phyloP scores from a whole-genome alignment of 768 basidiomycete genomes.

The Boletales sp. region DNA sequence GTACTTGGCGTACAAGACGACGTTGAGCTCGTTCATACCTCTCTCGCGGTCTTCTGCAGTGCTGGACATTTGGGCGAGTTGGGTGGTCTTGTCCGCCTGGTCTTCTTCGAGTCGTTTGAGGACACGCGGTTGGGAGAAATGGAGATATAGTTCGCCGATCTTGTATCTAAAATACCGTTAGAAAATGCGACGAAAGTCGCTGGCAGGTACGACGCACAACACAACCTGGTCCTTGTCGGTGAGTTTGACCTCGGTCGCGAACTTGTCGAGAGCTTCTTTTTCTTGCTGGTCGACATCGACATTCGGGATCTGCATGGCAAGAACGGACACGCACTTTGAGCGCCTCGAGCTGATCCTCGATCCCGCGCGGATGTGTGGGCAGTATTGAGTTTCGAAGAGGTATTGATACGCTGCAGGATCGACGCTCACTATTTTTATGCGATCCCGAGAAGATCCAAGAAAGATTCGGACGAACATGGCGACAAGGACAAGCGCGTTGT shows the following conservation, averaged over 20 bases:
- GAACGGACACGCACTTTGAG: conserved; percentile 55
- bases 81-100: conserved; percentile 52
- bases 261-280: conserved; percentile 91
- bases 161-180: conserved; percentile 57
- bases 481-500: no score
- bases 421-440: no score
- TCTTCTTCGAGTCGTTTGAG: conserved; percentile 70
- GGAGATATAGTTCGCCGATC: conserved; percentile 86
- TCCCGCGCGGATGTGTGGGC: conserved; percentile 61
- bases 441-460: no score
- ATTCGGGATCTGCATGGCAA: no score
- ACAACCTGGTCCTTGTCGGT: conserved; percentile 81
- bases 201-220: conserved; percentile 45
- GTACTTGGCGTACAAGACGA: conserved; percentile 84
- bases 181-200: no score
- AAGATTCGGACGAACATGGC: no score
- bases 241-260: conserved; percentile 82
- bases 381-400: conserved; percentile 93
- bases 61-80: conserved; percentile 47
- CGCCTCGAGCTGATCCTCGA: conserved; percentile 67
- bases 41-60: conserved; percentile 66
- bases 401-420: conserved; percentile 84
- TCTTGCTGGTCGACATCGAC: conserved; percentile 58
- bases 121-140: conserved; percentile 67
- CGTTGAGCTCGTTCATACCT: conserved; percentile 79